Percentiles rank a stretch among this genome's conserved stretches.
Conservation (phyloP, 768 basidiomycete species). For the Lactarius hengduanensis region DNA sequence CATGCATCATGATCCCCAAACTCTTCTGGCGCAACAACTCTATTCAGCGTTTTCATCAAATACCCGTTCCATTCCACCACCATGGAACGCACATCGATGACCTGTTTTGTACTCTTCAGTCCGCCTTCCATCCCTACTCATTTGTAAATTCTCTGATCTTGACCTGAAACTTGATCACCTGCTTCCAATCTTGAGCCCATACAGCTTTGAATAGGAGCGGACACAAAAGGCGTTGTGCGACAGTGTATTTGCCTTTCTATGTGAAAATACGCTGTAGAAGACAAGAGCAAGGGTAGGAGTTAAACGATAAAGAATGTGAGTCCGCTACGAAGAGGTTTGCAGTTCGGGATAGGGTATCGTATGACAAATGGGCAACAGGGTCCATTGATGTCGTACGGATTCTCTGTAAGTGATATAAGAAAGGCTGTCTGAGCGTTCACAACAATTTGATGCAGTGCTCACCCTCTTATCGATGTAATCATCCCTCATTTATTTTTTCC, state of each 20-base stretch:
- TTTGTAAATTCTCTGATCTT: neutral
- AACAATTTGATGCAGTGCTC: neutral
- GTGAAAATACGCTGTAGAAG: neutral
- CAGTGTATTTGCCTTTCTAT: neutral
- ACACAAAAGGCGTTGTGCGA: neutral
- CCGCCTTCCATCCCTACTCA: neutral
- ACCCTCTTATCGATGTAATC: neutral
- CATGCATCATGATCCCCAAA: too few relatives aligned
- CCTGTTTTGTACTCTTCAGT: too few relatives aligned
- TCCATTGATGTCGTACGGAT: neutral
- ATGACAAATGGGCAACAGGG: neutral
- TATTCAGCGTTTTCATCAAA: too few relatives aligned
- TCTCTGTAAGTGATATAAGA: neutral
- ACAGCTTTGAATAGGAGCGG: neutral
- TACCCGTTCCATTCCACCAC: too few relatives aligned
- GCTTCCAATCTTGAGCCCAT: neutral
- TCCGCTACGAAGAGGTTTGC: neutral
- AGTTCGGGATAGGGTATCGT: neutral
- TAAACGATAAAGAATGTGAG: neutral
- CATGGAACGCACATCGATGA: too few relatives aligned
- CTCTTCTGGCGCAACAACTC: too few relatives aligned
- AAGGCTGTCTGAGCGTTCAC: neutral
- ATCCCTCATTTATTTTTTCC: neutral
- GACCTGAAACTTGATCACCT: neutral
- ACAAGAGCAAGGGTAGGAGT: neutral